Percentiles rank a stretch among this genome's conserved stretches.
phyloP scores from a whole-genome alignment of 352 stramenopile genomes.

The Phytopythium montanum region DNA sequence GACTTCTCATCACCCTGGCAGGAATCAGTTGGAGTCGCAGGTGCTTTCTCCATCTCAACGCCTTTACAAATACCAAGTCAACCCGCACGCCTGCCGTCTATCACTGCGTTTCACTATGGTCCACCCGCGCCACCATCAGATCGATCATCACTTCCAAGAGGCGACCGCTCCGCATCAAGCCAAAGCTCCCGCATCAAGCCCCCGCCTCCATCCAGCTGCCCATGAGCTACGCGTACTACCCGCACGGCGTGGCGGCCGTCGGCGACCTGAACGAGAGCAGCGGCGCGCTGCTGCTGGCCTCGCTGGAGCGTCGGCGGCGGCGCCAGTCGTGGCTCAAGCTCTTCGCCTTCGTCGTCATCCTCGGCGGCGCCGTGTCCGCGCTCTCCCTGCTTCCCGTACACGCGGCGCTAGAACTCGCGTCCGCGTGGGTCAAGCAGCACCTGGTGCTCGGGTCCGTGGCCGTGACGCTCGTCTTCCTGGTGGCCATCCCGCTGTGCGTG shows the following conservation, averaged over 20 bases:
- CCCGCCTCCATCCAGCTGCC: neutral
- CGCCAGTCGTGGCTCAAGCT: conserved; percentile 25
- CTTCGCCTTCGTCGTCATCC: conserved; percentile 9
- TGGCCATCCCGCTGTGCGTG: conserved; percentile 66
- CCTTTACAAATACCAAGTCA: conserved; percentile 3
- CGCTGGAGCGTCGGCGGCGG: conserved; percentile 4
- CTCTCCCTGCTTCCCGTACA: conserved; percentile 48
- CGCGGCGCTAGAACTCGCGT: conserved; percentile 31
- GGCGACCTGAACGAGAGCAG: conserved; percentile 10
- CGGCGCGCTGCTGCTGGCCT: conserved; percentile 9
- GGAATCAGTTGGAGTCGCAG: conserved; percentile 1
- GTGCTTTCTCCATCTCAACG: neutral
- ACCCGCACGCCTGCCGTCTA: neutral
- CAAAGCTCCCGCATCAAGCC: no score
- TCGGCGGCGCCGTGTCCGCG: conserved; percentile 13
- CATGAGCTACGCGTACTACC: conserved; percentile 10
- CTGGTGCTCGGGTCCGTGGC: conserved; percentile 44
- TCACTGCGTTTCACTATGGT: neutral
- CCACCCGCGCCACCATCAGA: no score
- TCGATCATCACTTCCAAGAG: no score
- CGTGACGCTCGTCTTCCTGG: conserved; percentile 51
- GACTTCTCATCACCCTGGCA: neutral
- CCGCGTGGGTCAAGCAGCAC: conserved; percentile 49
- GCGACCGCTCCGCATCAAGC: neutral
- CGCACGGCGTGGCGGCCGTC: conserved; percentile 6